Base-by-base conservation (phyloP, 331 rosid genomes). In the Malus hybrid region DNA sequence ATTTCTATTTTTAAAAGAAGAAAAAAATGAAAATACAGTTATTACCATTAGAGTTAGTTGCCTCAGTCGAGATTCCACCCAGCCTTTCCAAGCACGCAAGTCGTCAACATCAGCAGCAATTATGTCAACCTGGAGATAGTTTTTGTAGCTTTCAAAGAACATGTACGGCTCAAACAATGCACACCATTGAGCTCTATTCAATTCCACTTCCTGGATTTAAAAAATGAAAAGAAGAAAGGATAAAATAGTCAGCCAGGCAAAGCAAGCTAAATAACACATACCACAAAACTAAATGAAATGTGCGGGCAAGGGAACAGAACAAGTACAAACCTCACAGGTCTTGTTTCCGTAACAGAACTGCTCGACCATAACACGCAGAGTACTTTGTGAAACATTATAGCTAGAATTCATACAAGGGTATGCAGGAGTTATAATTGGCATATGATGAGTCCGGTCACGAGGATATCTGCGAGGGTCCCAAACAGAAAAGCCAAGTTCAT, bases 331-430 rank as follows among this genome's bases (percentile, higher is more conserved):
- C 80, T 87, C 92, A 83, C 96, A 93, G 55, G 84, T 84, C 80
- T 63, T 84, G 84, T 88, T 86, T 77, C 96, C 98, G 70, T 48
- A 70, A 28, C 68, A 77, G 79, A 93, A 89, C 81, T 93, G 98
- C 74, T 91, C 97, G 89, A 87, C 85, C 97, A 93, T 93, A 78
- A 91, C 96, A 75, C 97, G 93, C 6, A 93, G 97, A 12, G 98
- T 93, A 84, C 98, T 93, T 74, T 86, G 82, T 0, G 98, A 91
- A 72, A 93, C 98, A 80, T 93, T 93, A 79, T 93, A 93, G 83
- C 98, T 93, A 74, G 98, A 93, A 73, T 93, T 93, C 98, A 93
- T 93, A 86, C 97, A 89, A 72, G 98, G 97, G 88, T 91, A 93
- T 20, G 98, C 93, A 69, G 98, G 97, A 80, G 98, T 93, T 73